These are phyloP conservation scores for Suillus variegatus DNA, from an alignment of 768 basidiomycete genomes.

Conservation along the genomic window DNA sequence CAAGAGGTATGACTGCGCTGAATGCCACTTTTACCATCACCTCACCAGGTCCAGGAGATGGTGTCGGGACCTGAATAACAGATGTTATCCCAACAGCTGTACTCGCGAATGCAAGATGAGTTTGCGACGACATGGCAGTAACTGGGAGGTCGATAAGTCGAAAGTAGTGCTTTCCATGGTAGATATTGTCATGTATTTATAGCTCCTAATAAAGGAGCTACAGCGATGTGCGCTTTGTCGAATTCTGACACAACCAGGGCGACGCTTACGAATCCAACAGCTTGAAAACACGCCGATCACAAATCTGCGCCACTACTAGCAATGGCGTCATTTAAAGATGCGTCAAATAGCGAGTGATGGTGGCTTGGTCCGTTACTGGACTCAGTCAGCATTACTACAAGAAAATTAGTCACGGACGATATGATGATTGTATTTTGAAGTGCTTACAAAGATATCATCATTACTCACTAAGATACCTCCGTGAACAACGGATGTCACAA, in stretches of 20 bases:
- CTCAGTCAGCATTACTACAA: background rate
- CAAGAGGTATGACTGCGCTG: constrained; percentile 41
- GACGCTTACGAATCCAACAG: background rate
- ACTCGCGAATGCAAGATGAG: constrained; percentile 44
- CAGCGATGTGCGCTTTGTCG: background rate
- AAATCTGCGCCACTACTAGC: background rate
- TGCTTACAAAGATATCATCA: background rate
- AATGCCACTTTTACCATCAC: constrained; percentile 44
- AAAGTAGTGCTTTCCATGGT: background rate
- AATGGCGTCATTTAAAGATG: too few species aligned
- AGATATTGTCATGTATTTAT: background rate
- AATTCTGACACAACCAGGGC: background rate
- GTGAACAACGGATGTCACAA: background rate
- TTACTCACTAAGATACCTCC: background rate
- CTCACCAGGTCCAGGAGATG: constrained; percentile 35
- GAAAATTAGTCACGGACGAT: background rate
- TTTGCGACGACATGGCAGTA: constrained; percentile 15
- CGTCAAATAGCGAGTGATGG: too few species aligned
- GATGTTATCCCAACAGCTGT: constrained; percentile 37
- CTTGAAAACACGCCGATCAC: background rate
- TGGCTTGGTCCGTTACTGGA: too few species aligned
- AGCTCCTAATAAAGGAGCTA: background rate
- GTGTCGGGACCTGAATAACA: constrained; percentile 37
- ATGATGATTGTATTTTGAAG: background rate
- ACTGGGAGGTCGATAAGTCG: background rate